Percentiles rank a stretch among this genome's conserved stretches.
These are phyloP conservation scores for Verticillium tricorpus DNA, from an alignment of 2,329 filamentous ascomycete genomes.

Conservation along the genomic window DNA sequence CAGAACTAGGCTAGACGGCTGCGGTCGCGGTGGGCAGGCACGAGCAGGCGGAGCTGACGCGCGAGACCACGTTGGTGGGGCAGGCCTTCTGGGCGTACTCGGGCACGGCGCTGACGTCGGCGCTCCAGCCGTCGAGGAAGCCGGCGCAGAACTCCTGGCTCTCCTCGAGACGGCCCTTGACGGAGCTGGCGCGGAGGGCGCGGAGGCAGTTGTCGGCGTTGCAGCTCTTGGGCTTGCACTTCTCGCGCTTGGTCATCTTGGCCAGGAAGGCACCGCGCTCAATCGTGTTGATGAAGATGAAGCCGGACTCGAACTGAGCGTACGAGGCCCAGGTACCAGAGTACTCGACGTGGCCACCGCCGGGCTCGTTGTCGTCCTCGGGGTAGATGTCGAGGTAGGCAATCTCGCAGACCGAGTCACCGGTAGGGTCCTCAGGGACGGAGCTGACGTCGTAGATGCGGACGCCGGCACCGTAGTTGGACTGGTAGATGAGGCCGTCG, in stretches of 20 bases:
- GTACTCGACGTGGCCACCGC: slow-evolving; percentile 33
- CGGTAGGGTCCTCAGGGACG: slow-evolving; percentile 35
- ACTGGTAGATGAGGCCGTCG: slow-evolving; percentile 40
- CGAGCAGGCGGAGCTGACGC: slow-evolving; percentile 17
- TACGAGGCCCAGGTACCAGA: slow-evolving; percentile 43
- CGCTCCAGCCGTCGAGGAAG: slow-evolving; percentile 13
- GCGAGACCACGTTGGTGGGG: slow-evolving; percentile 14
- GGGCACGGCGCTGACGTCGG: slow-evolving; percentile 14
- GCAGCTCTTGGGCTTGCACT: slow-evolving; percentile 18
- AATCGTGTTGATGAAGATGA: slow-evolving; percentile 47
- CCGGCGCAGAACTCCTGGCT: slow-evolving; percentile 27
- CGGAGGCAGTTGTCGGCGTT: slow-evolving; percentile 32
- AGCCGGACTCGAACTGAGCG: slow-evolving; percentile 42
- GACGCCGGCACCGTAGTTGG: slow-evolving; percentile 45
- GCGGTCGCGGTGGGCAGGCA: slow-evolving; percentile 17
- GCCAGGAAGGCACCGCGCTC: slow-evolving; percentile 45
- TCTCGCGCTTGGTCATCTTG: slow-evolving; percentile 25
- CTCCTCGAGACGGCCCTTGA: slow-evolving; percentile 24
- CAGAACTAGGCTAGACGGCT: no score
- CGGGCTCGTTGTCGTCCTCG: slow-evolving; percentile 38
- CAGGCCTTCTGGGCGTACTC: slow-evolving; percentile 15
- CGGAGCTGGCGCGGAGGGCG: slow-evolving; percentile 26
- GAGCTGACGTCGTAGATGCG: slow-evolving; percentile 32
- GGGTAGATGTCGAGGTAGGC: slow-evolving; percentile 48
- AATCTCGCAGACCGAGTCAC: slow-evolving; percentile 39